Base-by-base conservation (phyloP, 1,139 yeast species). In the Oligophagozyma castellii region DNA sequence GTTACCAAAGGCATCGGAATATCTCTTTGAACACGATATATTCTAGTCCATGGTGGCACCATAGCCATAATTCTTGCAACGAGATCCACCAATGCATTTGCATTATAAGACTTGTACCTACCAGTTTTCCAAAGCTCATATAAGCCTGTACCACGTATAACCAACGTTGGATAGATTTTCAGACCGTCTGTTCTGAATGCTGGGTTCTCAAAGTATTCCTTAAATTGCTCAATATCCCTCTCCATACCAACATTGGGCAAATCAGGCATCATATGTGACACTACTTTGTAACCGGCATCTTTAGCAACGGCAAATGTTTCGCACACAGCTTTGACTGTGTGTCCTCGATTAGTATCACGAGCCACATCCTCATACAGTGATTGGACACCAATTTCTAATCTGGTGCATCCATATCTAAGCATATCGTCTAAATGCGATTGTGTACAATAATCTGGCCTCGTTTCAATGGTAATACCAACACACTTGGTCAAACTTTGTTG, bases 181-280 rank as follows among this genome's bases (percentile, higher is more conserved):
- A 89, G 67, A 23, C 99, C 99, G 53, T 89, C 99, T 4, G 98
- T 92, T 55, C 99, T 70, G 56, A 89, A 89, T 19, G 73, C 94
- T 2, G 99, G 98, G 53, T 83, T 89, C 46, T 89, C 98, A 53
- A 89, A 92, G 59, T 89, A 89, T 54, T 89, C 98, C 46, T 76
- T 71, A 51, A 89, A 89, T 58, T 89, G 99, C 46, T 84, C 94
- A 42, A 89, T 62, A 54, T 89, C 99, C 54, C 99, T 70, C 58
- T 89, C 98, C 94, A 86, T 81, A 11, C 98, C 98, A 31, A 89
- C 95, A 48, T 89, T 89, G 12, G 99, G 99, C 45, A 89, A 64
- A 63, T 89, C 98, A 12, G 99, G 99, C 99, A 89, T 89, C 99
- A 89, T 89, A 59, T 89, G 99, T 40, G 93, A 76, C 18, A 89